Conservation (phyloP, 441 rosid species). For the Arabidopsis hybrid region DNA sequence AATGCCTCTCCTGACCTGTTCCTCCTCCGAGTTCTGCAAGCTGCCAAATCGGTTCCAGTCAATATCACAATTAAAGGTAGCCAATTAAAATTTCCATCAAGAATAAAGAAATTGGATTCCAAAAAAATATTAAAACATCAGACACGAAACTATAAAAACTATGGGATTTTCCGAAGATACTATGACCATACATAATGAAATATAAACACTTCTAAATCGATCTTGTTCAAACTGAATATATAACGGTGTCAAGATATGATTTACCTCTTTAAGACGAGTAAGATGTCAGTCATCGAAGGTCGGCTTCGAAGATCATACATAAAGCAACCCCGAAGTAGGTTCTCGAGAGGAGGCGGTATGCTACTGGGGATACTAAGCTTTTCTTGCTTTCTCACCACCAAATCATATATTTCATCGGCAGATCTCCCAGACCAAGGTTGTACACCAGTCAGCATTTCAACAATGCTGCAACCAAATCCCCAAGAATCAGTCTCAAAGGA, state of each 20-base stretch:
- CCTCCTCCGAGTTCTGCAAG: conserved; percentile 57
- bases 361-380: conserved; percentile 68
- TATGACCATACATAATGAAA: conserved; percentile 3
- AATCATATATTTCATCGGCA: conserved; percentile 64
- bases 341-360: conserved; percentile 77
- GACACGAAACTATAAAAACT: not conserved
- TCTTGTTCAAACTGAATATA: conserved; percentile 10
- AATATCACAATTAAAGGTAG: conserved; percentile 26
- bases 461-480: conserved; percentile 90
- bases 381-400: conserved; percentile 77
- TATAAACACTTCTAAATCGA: not conserved
- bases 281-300: conserved; percentile 78
- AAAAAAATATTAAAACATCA: not conserved
- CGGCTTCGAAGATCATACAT: conserved; percentile 82
- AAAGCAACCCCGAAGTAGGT: conserved; percentile 79
- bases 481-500: conserved; percentile 87
- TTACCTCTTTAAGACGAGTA: conserved; percentile 72
- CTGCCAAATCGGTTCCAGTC: conserved; percentile 56
- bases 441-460: conserved; percentile 88
- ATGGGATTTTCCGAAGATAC: not conserved
- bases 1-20: conserved; percentile 60
- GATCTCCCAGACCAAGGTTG: conserved; percentile 83
- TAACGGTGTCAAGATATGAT: not conserved
- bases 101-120: not conserved
- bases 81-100: conserved; percentile 13